A percentile compares a stretch with the other conserved stretches of the same genome.
These are phyloP conservation scores for Phaseolus coccineus DNA, from an alignment of 331 rosid species.

Conservation along the genomic window DNA sequence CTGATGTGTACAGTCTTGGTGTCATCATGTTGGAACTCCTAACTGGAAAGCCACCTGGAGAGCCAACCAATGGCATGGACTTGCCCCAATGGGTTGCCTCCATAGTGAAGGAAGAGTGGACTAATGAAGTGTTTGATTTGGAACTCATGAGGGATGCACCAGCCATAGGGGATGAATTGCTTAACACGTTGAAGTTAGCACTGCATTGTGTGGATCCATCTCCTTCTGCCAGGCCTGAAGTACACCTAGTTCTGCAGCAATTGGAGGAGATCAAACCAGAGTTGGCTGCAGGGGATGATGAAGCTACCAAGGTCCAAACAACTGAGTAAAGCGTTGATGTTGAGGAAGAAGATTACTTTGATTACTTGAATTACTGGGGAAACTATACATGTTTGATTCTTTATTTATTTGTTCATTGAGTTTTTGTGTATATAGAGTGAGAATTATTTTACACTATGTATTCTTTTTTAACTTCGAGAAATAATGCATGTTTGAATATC, in stretches of 20 bases:
- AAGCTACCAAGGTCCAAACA: slow-evolving; percentile 38
- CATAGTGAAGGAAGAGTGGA: slow-evolving; percentile 95
- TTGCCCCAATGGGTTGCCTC: slow-evolving; percentile 99
- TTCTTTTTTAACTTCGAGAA: slow-evolving; percentile 41
- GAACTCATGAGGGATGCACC: slow-evolving; percentile 90
- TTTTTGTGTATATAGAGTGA: slow-evolving; percentile 47
- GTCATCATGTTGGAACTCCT: slow-evolving; percentile 89
- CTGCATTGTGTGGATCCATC: slow-evolving; percentile 96
- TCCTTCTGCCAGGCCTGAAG: slow-evolving; percentile 83
- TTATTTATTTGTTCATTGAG: slow-evolving; percentile 48
- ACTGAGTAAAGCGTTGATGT: slow-evolving; percentile 45
- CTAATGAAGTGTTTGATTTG: slow-evolving; percentile 97
- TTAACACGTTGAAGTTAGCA: slow-evolving; percentile 85
- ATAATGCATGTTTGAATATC: slow-evolving; percentile 41
- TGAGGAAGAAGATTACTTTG: slow-evolving; percentile 2
- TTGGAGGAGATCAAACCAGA: slow-evolving; percentile 83
- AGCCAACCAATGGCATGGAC: slow-evolving; percentile 86
- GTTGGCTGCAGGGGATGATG: slow-evolving; percentile 58
- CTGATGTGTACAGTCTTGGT: slow-evolving; percentile 90
- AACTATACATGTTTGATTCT: slow-evolving; percentile 44
- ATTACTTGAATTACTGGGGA: slow-evolving; percentile 30
- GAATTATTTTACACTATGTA: slow-evolving; percentile 38
- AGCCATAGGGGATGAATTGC: slow-evolving; percentile 74
- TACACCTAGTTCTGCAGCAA: slow-evolving; percentile 77
- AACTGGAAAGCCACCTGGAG: slow-evolving; percentile 93